These are phyloP conservation scores for Beauveria varroae DNA, from an alignment of 2,329 filamentous ascomycete genomes.

Conservation along the genomic window DNA sequence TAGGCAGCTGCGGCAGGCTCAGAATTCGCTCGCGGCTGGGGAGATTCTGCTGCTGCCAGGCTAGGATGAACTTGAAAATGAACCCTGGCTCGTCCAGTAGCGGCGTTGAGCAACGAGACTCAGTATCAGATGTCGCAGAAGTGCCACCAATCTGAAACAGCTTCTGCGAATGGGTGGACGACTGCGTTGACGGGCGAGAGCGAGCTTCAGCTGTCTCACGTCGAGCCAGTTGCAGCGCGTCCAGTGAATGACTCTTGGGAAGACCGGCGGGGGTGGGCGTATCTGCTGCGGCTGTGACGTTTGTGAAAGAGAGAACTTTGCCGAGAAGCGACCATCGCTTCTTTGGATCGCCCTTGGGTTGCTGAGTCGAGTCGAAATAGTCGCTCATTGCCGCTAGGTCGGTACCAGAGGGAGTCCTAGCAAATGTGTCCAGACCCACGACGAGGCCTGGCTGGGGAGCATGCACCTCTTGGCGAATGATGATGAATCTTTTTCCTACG, in stretches of 20 bases:
- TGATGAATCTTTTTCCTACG: slow-evolving; percentile 78
- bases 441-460: slow-evolving; percentile 39
- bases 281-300: slow-evolving; percentile 15
- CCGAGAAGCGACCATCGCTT: slow-evolving; percentile 58
- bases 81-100: slow-evolving; percentile 50
- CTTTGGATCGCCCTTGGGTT: slow-evolving; percentile 35
- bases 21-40: slow-evolving; percentile 56
- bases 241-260: slow-evolving; percentile 21
- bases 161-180: slow-evolving; percentile 30
- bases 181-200: slow-evolving; percentile 19
- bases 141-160: slow-evolving; percentile 22
- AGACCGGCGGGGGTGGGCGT: slow-evolving; percentile 10
- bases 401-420: slow-evolving; percentile 21
- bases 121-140: slow-evolving; percentile 39
- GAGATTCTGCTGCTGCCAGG: slow-evolving; percentile 51
- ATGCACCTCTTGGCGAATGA: slow-evolving; percentile 69
- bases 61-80: slow-evolving; percentile 68
- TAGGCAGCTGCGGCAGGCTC: slow-evolving; percentile 60
- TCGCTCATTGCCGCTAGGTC: slow-evolving; percentile 16
- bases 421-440: slow-evolving; percentile 42
- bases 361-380: slow-evolving; percentile 19
- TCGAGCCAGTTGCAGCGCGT: slow-evolving; percentile 42
- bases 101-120: slow-evolving; percentile 48
- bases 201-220: slow-evolving; percentile 43
- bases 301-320: slow-evolving; percentile 46